phyloP scores from a whole-genome alignment of 148 eudicot genomes.

The Rhododendron simsii region DNA sequence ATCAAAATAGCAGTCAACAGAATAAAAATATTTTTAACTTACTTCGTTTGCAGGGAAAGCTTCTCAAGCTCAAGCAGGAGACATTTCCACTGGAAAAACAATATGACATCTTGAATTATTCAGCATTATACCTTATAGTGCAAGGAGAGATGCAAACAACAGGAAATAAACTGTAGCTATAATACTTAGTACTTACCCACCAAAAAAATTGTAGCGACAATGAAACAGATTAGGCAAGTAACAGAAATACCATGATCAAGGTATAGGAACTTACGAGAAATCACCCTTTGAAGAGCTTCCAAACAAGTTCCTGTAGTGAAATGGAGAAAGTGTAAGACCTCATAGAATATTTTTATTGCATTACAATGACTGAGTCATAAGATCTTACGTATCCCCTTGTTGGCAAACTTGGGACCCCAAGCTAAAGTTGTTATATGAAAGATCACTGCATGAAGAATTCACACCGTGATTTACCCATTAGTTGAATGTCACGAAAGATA shows the following conservation, averaged over 20 bases:
- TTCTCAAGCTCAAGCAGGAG: constrained; percentile 17
- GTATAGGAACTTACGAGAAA: constrained; percentile 10
- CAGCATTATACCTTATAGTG: background rate
- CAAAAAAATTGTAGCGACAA: background rate
- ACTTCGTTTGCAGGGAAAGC: background rate
- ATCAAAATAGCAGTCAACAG: background rate
- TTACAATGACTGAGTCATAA: background rate
- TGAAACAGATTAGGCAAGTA: background rate
- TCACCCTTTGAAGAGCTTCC: constrained; percentile 8
- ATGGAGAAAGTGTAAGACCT: background rate
- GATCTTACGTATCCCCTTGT: constrained; percentile 10
- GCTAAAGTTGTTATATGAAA: constrained; percentile 26
- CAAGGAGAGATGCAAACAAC: background rate
- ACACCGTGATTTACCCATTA: background rate
- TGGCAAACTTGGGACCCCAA: constrained; percentile 9
- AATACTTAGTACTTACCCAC: background rate
- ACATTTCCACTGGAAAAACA: constrained; percentile 18
- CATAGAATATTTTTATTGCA: background rate
- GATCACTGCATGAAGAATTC: constrained; percentile 20
- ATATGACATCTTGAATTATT: background rate
- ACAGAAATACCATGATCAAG: background rate
- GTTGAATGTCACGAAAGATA: background rate
- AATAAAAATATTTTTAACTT: background rate
- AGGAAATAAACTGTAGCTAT: background rate
- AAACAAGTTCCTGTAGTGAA: constrained; percentile 24